phyloP scores from a whole-genome alignment of 176 grass and related monocot species.

The Eragrostis curvula region DNA sequence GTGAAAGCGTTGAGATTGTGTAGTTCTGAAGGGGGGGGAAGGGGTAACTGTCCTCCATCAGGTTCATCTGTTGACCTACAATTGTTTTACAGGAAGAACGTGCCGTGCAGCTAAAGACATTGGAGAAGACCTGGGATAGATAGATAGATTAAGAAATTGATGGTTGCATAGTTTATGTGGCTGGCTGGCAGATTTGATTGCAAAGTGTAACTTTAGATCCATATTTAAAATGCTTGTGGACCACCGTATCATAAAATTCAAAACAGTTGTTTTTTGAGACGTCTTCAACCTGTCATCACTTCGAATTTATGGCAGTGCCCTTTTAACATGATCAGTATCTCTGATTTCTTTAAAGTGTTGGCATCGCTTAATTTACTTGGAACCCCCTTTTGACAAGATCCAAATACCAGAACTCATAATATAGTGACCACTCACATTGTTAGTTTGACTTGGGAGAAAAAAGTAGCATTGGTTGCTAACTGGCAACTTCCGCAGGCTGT shows the following conservation, averaged over 20 bases:
- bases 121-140: not conserved
- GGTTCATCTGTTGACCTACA: constrained; percentile 12
- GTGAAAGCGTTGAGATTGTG: not conserved
- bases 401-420: constrained; percentile 9
- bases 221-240: constrained; percentile 19
- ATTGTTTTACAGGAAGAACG: constrained; percentile 2
- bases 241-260: constrained; percentile 22
- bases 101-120: not conserved
- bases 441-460: constrained; percentile 5
- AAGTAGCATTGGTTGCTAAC: constrained; percentile 1
- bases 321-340: not conserved
- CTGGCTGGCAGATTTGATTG: not conserved
- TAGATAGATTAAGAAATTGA: constrained; percentile 18
- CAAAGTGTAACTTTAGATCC: not conserved
- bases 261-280: not conserved
- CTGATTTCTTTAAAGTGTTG: not conserved
- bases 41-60: not conserved
- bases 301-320: not conserved
- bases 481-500: not conserved
- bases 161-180: constrained; percentile 24
- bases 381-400: not conserved
- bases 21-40: not conserved
- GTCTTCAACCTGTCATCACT: not conserved
- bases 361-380: constrained; percentile 8
- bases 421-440: not conserved